These are phyloP conservation scores for Serendipita sp. DNA, from an alignment of 768 basidiomycete species.

Conservation along the genomic window DNA sequence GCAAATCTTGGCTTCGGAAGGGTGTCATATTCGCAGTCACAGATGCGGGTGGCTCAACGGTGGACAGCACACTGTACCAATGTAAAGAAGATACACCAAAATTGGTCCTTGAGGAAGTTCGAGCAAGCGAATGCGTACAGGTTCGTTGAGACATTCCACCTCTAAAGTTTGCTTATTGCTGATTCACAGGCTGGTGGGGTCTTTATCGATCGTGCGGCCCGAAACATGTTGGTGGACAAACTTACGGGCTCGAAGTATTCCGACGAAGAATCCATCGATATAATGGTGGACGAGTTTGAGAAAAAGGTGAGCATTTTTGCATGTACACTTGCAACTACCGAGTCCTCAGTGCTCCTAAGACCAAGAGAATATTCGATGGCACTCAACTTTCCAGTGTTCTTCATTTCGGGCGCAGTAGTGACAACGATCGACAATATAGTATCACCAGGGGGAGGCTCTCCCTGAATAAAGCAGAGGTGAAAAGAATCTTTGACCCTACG, in stretches of 20 bases:
- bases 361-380: constrained; percentile 9
- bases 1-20: constrained; percentile 19
- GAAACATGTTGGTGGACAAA: constrained; percentile 2
- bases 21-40: constrained; percentile 22
- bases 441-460: neutral
- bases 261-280: neutral
- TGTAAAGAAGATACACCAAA: constrained; percentile 14
- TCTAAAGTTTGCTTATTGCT: neutral
- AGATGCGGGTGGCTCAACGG: constrained; percentile 49
- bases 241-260: neutral
- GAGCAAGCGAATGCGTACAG: constrained; percentile 5
- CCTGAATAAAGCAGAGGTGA: neutral
- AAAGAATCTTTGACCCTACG: neutral
- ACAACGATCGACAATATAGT: constrained; percentile 4
- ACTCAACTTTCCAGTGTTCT: neutral
- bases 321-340: too few relatives aligned
- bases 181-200: neutral
- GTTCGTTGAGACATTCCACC: neutral
- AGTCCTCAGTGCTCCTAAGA: neutral
- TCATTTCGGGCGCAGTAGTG: constrained; percentile 1
- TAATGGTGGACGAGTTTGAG: neutral
- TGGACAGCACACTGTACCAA: constrained; percentile 43
- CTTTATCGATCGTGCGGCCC: constrained; percentile 2
- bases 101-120: neutral
- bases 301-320: neutral